These are phyloP conservation scores for Pyrenophora seminiperda DNA, from an alignment of 2,329 filamentous ascomycete genomes.

Conservation along the genomic window DNA sequence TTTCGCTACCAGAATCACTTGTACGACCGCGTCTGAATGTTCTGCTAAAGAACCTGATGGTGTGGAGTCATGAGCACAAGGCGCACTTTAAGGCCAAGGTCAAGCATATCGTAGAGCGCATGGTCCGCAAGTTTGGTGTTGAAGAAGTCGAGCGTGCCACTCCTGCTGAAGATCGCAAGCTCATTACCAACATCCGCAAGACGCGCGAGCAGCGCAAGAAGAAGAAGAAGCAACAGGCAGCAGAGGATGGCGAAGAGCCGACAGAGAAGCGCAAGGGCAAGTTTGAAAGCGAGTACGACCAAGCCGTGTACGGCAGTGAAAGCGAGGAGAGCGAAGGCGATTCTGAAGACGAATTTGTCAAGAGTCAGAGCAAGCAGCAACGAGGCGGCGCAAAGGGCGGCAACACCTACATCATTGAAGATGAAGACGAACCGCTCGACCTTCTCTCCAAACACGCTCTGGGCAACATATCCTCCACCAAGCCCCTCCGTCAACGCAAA, in stretches of 20 bases:
- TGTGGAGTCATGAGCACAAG: slow-evolving; percentile 98
- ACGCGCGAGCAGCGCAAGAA: slow-evolving; percentile 88
- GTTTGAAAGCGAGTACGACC: slow-evolving; percentile 93
- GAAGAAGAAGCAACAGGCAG: slow-evolving; percentile 76
- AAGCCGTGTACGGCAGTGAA: slow-evolving; percentile 80
- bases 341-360: slow-evolving; percentile 46
- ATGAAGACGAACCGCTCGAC: slow-evolving; percentile 93
- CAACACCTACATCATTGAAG: slow-evolving; percentile 87
- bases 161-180: slow-evolving; percentile 84
- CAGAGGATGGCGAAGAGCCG: slow-evolving; percentile 59
- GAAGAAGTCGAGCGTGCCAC: slow-evolving; percentile 79
- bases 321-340: slow-evolving; percentile 61
- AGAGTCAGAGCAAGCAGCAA: slow-evolving; percentile 36
- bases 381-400: slow-evolving; percentile 51
- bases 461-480: slow-evolving; percentile 90
- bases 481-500: slow-evolving; percentile 69
- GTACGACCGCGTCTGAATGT: slow-evolving; percentile 77
- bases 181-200: slow-evolving; percentile 94
- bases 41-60: slow-evolving; percentile 86
- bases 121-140: slow-evolving; percentile 88
- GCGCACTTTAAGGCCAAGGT: slow-evolving; percentile 96
- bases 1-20: slow-evolving; percentile 78
- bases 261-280: slow-evolving; percentile 58
- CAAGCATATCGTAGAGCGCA: slow-evolving; percentile 94
- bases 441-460: slow-evolving; percentile 86